These are phyloP conservation scores for Pelagophyceae sp. DNA, from an alignment of 352 stramenopile genomes.

Conservation along the genomic window DNA sequence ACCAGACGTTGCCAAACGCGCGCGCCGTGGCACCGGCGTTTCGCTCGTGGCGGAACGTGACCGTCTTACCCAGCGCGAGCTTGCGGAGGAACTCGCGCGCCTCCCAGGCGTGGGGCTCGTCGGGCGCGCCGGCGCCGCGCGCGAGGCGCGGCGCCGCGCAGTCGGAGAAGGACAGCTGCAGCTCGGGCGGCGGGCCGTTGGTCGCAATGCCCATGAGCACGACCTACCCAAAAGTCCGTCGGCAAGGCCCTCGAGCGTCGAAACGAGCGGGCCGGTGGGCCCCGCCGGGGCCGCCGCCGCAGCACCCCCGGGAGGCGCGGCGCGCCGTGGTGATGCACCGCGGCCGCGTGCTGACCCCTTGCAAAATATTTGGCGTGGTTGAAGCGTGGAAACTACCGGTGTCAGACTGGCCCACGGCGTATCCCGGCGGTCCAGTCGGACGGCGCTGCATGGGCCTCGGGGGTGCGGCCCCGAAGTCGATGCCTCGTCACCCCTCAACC, in stretches of 20 bases:
- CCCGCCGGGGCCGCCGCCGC: no score
- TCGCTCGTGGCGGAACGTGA: conserved; percentile 82
- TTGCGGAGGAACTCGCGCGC: conserved; percentile 82
- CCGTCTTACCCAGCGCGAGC: conserved; percentile 72
- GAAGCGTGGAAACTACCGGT: no score
- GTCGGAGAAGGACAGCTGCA: conserved; percentile 77
- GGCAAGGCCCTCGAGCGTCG: no score
- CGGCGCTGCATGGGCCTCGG: no score
- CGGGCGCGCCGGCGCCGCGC: conserved; percentile 23
- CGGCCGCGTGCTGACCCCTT: no score
- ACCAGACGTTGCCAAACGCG: conserved; percentile 69
- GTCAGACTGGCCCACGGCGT: no score
- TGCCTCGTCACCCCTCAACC: no score
- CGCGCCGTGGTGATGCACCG: not conserved
- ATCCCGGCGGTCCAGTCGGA: no score
- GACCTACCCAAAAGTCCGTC: no score
- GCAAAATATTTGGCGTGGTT: no score
- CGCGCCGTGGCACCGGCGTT: conserved; percentile 63
- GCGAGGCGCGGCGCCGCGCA: conserved; percentile 77
- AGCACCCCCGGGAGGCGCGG: not conserved
- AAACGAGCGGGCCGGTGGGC: no score
- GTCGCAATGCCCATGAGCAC: conserved; percentile 67
- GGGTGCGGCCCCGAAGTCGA: no score
- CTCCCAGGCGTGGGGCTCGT: conserved; percentile 74
- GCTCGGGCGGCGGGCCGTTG: conserved; percentile 69